Percentiles rank a stretch among this genome's conserved stretches.
These are phyloP conservation scores for Lablab purpureus DNA, from an alignment of 306 rosid genomes.

Conservation along the genomic window DNA sequence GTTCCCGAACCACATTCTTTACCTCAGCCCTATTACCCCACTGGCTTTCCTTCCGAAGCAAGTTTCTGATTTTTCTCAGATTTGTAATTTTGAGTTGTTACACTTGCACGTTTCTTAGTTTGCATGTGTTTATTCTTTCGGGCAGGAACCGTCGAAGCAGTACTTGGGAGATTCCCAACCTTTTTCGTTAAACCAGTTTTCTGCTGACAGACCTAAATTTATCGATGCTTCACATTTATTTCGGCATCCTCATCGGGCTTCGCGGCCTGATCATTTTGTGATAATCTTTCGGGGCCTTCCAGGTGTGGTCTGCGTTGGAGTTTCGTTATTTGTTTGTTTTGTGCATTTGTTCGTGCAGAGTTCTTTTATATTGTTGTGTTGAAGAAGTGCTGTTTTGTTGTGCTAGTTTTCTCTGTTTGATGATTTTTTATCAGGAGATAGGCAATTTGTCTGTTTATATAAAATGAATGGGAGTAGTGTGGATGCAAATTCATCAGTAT, in stretches of 20 bases:
- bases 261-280: constrained; percentile 92
- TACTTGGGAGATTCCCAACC: constrained; percentile 47
- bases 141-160: constrained; percentile 43
- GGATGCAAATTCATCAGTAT: constrained; percentile 21
- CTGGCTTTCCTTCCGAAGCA: constrained; percentile 67
- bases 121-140: not conserved
- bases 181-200: constrained; percentile 34
- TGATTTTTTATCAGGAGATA: too few relatives aligned
- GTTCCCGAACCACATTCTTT: constrained; percentile 53
- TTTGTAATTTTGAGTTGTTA: not conserved
- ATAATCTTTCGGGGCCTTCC: constrained; percentile 94
- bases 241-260: constrained; percentile 69
- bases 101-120: not conserved
- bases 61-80: not conserved
- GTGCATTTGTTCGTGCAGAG: not conserved
- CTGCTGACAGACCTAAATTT: constrained; percentile 48
- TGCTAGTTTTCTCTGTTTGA: not conserved
- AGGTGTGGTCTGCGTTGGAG: constrained; percentile 54
- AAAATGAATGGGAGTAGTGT: not conserved
- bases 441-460: constrained; percentile 20
- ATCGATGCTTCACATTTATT: constrained; percentile 65
- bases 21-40: constrained; percentile 61
- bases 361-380: not conserved
- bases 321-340: constrained; percentile 12
- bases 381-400: not conserved